Evolutionary conservation across 306 rosid species (phyloP).

Genomic region (Rosa rugosa): DNA sequence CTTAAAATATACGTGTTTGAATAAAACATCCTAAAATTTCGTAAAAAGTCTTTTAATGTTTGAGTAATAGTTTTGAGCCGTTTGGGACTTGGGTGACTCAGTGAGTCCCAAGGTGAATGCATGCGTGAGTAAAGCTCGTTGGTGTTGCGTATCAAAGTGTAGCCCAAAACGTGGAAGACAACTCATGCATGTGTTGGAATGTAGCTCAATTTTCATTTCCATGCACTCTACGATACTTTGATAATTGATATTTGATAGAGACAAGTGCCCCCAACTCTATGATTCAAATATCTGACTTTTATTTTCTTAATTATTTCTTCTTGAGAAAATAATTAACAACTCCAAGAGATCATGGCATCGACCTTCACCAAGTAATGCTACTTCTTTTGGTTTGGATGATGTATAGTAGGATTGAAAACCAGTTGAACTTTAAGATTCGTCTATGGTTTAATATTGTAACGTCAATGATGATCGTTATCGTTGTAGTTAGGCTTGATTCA

Average conservation of each 20-base stretch:
- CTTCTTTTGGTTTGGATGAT: background rate
- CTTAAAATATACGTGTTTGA: no score
- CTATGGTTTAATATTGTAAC: no score
- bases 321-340: background rate
- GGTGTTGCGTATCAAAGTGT: conserved; percentile 9
- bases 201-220: background rate
- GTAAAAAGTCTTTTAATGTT: background rate
- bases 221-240: background rate
- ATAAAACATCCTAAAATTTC: no score
- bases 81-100: no score
- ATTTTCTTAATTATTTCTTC: background rate
- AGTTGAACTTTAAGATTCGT: no score
- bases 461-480: no score
- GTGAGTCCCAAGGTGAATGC: background rate
- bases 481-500: no score
- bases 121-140: background rate
- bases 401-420: background rate
- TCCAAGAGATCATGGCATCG: background rate
- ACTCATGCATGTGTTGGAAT: conserved; percentile 1
- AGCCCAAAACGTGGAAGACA: conserved; percentile 7
- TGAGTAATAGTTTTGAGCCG: no score
- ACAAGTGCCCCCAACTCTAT: background rate
- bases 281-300: background rate
- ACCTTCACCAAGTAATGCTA: background rate
- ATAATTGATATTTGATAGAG: background rate